Evolutionary conservation across 306 rosid genomes (phyloP), one percentile per base, ranked within the genome.

Genomic region (Astragalus glycyphyllos): DNA sequence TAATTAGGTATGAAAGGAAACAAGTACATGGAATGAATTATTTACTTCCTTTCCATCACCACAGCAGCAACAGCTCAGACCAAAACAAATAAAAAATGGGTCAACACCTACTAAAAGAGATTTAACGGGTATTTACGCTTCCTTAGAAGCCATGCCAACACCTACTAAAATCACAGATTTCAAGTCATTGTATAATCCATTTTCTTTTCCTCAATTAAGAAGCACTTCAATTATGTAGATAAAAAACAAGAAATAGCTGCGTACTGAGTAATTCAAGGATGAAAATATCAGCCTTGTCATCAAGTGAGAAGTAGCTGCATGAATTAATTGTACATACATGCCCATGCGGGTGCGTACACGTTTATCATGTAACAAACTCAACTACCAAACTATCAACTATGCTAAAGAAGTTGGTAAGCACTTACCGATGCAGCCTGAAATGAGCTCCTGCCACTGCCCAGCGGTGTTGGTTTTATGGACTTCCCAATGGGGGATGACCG

Each of bases 401-500:
- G 72, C 65, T 11, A 55, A 16, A 64, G 46, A 51, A 61, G 67
- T 60, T 13, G 44, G 26, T 4, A 15, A 62, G 65, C 45, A 69
- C 86, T 82, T 71, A 92, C 98, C 59, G 90, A 87, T 42, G 87
- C 66, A 0, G 86, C 60, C 8, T 85, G 97, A 77, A 81, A 56
- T 46, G 92, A 60, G 79, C 11, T 84, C 54, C 84, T 77, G 38
- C 77, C 73, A 34, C 82, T 79, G 34, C 75, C 74, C 29, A 71
- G 11, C 62, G 80, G 67, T 29, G 85, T 37, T 3, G 87, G 76
- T 68, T 86, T 93, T 31, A 79, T 12, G 17, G 84, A 54, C 83
- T 81, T 90, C 31, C 84, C 84, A n/a, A 80, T 47, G 8, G 98
- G 97, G 45, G 98, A 87, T 58, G 87, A 78, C 56, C 87, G 82